These are phyloP conservation scores for Ocimum tenuiflorum DNA, from an alignment of 257 asterid species.

Conservation along the genomic window DNA sequence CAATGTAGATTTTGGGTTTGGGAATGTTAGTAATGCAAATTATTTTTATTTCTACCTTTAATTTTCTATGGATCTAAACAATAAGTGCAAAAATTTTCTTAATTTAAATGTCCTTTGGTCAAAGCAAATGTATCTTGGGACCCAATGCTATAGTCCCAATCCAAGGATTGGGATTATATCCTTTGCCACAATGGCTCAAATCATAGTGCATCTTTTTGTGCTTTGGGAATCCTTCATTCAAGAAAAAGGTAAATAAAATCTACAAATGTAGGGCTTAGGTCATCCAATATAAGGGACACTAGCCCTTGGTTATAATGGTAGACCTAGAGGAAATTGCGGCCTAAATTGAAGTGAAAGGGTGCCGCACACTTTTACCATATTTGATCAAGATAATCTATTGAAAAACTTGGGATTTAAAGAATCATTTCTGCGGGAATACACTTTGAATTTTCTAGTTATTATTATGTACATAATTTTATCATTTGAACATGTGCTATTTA, in stretches of 20 bases:
- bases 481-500: too few species aligned
- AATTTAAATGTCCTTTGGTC: constrained; percentile 26
- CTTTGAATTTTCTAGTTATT: too few species aligned
- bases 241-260: not conserved
- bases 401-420: too few species aligned
- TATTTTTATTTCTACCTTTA: not conserved
- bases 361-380: not conserved
- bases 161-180: constrained; percentile 26
- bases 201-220: constrained; percentile 13
- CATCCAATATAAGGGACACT: too few species aligned
- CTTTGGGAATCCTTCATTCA: constrained; percentile 28
- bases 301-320: too few species aligned
- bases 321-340: too few species aligned
- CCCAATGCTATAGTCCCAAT: constrained; percentile 35
- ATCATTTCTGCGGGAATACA: too few species aligned
- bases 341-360: too few species aligned
- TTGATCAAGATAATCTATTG: constrained; percentile 18
- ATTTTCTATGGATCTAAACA: not conserved
- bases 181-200: constrained; percentile 8
- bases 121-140: constrained; percentile 22
- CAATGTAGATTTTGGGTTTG: constrained; percentile 20
- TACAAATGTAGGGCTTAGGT: not conserved
- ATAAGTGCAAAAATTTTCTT: too few species aligned
- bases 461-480: too few species aligned
- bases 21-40: not conserved